Percentiles rank a stretch among this genome's conserved stretches.
Conservation (phyloP, 345 rosid species). For the Gossypium mustelinum region DNA sequence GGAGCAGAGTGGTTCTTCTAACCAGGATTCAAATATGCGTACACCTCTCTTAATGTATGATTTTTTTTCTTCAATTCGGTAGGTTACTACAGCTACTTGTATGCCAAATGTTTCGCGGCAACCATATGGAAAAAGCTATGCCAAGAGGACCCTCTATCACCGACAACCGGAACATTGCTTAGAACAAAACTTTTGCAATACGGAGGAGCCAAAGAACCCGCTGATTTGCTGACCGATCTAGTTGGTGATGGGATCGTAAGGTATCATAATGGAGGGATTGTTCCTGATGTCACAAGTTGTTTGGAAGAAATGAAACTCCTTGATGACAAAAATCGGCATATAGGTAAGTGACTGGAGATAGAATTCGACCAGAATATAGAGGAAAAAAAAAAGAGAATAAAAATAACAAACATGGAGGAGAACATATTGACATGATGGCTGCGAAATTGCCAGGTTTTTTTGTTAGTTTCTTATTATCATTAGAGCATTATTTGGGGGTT, state of each 20-base stretch:
- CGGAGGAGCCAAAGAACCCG: constrained; percentile 90
- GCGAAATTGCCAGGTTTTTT: not conserved
- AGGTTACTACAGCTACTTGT: constrained; percentile 18
- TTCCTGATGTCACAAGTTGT: constrained; percentile 60
- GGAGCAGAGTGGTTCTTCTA: not conserved
- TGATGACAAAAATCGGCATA: constrained; percentile 1
- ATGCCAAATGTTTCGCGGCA: constrained; percentile 68
- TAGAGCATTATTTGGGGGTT: too few species aligned
- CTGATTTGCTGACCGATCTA: constrained; percentile 59
- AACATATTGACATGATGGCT: not conserved
- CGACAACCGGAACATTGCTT: constrained; percentile 58
- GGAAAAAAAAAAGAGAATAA: not conserved
- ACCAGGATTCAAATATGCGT: not conserved
- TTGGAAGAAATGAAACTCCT: constrained; percentile 44
- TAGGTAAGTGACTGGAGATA: not conserved
- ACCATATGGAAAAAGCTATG: constrained; percentile 82
- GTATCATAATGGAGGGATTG: constrained; percentile 44
- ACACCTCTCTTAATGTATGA: not conserved
- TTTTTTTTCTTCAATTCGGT: not conserved
- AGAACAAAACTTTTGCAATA: constrained; percentile 65
- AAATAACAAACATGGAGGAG: not conserved
- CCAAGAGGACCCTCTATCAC: constrained; percentile 78
- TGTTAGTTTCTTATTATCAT: not conserved
- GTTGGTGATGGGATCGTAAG: constrained; percentile 58
- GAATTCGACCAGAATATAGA: not conserved